A percentile compares a stretch with the other conserved stretches of the same genome.
phyloP scores from a whole-genome alignment of 208 protist species.

The Leishmania aethiopica region DNA sequence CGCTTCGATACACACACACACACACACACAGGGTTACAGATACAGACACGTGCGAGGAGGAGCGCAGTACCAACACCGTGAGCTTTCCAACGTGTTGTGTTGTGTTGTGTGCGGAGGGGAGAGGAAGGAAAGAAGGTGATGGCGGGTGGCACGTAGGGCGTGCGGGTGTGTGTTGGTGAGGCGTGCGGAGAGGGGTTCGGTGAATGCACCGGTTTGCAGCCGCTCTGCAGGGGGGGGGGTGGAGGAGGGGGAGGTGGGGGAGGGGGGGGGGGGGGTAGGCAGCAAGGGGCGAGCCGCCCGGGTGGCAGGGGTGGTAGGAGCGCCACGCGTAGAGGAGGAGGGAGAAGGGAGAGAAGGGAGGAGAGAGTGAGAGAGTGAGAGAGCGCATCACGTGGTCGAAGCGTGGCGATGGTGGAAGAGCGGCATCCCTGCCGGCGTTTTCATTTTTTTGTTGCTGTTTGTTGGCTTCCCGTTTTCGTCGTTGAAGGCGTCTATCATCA shows the following conservation, averaged over 20 bases:
- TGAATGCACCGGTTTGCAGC: too few relatives aligned
- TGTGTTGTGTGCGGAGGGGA: background rate
- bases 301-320: background rate
- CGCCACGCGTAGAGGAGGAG: background rate
- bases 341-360: background rate
- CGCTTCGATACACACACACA: background rate
- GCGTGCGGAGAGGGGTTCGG: too few relatives aligned
- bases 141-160: background rate
- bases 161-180: background rate
- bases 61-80: background rate
- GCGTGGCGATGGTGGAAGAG: background rate
- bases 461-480: background rate
- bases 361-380: too few relatives aligned
- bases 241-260: too few relatives aligned
- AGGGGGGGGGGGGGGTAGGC: too few relatives aligned
- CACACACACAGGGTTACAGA: background rate
- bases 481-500: background rate
- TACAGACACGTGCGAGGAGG: background rate
- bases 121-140: slow-evolving; percentile 8
- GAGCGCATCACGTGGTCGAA: too few relatives aligned
- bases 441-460: background rate
- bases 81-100: background rate
- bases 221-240: too few relatives aligned
- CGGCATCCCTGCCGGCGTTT: background rate
- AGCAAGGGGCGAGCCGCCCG: background rate